Conservation (phyloP, 2,329 filamentous ascomycete species). For the Zelopaecilomyces penicillatus region DNA sequence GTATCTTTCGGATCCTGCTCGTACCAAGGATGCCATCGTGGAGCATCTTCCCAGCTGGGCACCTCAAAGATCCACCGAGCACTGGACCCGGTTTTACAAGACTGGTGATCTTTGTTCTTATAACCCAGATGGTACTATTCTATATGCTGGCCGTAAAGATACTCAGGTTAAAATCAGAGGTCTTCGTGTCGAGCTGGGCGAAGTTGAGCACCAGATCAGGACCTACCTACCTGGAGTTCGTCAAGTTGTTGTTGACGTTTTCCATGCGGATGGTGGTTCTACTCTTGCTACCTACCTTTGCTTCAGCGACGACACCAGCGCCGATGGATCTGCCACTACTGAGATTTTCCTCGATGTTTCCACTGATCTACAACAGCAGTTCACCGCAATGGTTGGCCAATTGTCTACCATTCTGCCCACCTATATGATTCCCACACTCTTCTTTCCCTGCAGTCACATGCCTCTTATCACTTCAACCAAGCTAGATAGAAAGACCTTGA, state of each 20-base stretch:
- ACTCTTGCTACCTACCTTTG: conserved; percentile 4
- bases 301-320: neutral
- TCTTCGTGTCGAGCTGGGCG: conserved; percentile 5
- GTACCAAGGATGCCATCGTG: neutral
- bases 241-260: conserved; percentile 1
- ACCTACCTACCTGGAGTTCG: neutral
- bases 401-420: too few species aligned
- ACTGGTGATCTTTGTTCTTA: conserved; percentile 3
- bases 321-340: neutral
- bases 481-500: too few species aligned
- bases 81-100: conserved; percentile 4
- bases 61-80: neutral
- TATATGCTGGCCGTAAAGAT: conserved; percentile 3
- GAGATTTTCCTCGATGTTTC: conserved; percentile 5
- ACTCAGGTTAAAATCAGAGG: conserved; percentile 7
- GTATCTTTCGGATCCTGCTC: conserved; percentile 2
- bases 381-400: too few species aligned
- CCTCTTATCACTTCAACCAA: too few species aligned
- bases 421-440: too few species aligned
- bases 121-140: conserved; percentile 4
- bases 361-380: neutral
- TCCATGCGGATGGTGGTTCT: neutral
- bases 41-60: conserved; percentile 2
- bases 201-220: conserved; percentile 4
- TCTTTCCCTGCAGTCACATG: too few species aligned